These are phyloP conservation scores for Ophiostoma populinum DNA, from an alignment of 2,329 filamentous ascomycete species.

Conservation along the genomic window DNA sequence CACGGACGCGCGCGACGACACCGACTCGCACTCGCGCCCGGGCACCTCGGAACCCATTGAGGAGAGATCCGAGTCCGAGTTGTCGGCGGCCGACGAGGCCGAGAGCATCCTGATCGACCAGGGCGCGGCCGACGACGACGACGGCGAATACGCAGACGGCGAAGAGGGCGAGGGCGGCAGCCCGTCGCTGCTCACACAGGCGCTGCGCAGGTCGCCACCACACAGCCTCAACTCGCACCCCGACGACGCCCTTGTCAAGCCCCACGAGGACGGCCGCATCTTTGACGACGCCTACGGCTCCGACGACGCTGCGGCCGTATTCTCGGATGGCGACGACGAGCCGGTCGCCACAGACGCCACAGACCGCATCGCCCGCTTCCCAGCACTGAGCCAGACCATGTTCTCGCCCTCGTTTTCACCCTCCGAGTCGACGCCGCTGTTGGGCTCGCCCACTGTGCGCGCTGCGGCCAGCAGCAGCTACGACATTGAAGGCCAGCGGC, in stretches of 20 bases:
- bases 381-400: too few relatives aligned
- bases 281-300: not conserved
- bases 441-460: conserved; percentile 18
- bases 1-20: conserved; percentile 13
- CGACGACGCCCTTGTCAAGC: conserved; percentile 32
- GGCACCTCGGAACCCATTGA: conserved; percentile 33
- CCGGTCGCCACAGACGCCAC: not conserved
- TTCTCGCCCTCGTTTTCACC: not conserved
- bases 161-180: not conserved
- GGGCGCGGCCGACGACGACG: not conserved
- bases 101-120: not conserved
- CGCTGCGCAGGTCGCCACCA: conserved; percentile 9
- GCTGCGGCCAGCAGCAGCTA: conserved; percentile 10
- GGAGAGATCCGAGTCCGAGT: conserved; percentile 26
- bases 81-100: conserved; percentile 1
- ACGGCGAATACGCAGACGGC: not conserved
- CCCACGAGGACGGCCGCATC: conserved; percentile 21
- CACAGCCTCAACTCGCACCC: conserved; percentile 31
- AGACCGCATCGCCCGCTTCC: too few relatives aligned
- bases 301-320: conserved; percentile 2
- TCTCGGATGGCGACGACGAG: conserved; percentile 7
- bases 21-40: not conserved
- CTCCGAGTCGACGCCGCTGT: conserved; percentile 30
- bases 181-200: conserved; percentile 10
- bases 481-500: conserved; percentile 36